Evolutionary conservation across 768 basidiomycete genomes (phyloP).

Genomic region (Tephrocybe sp.): DNA sequence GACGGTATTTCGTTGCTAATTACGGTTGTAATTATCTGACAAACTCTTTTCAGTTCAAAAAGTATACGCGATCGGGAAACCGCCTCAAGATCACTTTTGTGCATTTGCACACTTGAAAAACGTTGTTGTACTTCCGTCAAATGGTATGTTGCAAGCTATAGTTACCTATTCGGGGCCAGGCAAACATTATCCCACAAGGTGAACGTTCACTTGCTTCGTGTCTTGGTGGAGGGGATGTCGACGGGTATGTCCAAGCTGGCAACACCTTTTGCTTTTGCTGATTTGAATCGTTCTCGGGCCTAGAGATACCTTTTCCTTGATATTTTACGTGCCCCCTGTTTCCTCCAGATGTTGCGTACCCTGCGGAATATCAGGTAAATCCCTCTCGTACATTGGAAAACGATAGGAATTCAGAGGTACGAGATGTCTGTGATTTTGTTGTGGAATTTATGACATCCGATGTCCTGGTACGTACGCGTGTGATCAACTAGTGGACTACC

Average conservation of each 20-base stretch:
- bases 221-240: slow-evolving; percentile 75
- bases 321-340: slow-evolving; percentile 52
- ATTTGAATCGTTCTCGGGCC: slow-evolving; percentile 1
- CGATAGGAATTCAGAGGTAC: slow-evolving; percentile 54
- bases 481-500: too few species aligned
- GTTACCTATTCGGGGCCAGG: too few species aligned
- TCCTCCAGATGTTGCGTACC: slow-evolving; percentile 42
- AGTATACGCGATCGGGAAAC: slow-evolving; percentile 67
- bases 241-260: slow-evolving; percentile 49
- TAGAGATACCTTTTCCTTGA: slow-evolving; percentile 66
- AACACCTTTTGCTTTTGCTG: not conserved
- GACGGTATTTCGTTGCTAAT: slow-evolving; percentile 48
- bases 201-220: slow-evolving; percentile 62
- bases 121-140: slow-evolving; percentile 66
- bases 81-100: slow-evolving; percentile 53
- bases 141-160: slow-evolving; percentile 40
- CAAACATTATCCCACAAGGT: too few species aligned
- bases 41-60: slow-evolving; percentile 69
- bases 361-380: slow-evolving; percentile 50
- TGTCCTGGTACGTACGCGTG: slow-evolving; percentile 68
- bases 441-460: slow-evolving; percentile 85
- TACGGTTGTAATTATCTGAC: too few species aligned
- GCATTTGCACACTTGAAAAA: slow-evolving; percentile 62
- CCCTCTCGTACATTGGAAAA: slow-evolving; percentile 30
- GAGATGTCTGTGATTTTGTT: slow-evolving; percentile 79